Evolutionary conservation across 495 filamentous ascomycete genomes (phyloP).

Genomic region (Jackrogersella minutella): DNA sequence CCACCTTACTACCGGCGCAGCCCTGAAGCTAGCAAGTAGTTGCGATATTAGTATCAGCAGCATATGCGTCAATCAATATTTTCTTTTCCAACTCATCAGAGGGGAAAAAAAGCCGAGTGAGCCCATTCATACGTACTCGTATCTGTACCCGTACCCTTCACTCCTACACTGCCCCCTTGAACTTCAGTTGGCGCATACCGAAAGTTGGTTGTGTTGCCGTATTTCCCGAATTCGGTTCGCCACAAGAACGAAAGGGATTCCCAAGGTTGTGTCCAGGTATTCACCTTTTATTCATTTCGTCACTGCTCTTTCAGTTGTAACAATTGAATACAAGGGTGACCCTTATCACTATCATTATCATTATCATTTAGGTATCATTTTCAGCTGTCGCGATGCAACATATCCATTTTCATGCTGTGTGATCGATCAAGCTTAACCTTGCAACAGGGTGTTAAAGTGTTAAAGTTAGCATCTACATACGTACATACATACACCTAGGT

Average conservation of each 20-base stretch:
- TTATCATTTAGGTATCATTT: too few relatives aligned
- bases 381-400: not conserved
- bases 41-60: slow-evolving; percentile 24
- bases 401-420: not conserved
- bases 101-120: slow-evolving; percentile 13
- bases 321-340: not conserved
- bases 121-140: not conserved
- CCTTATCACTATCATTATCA: not conserved
- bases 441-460: not conserved
- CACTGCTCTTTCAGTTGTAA: too few relatives aligned
- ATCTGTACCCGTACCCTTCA: too few relatives aligned
- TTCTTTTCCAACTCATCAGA: slow-evolving; percentile 9
- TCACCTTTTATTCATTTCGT: too few relatives aligned
- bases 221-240: not conserved
- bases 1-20: slow-evolving; percentile 8
- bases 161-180: too few relatives aligned
- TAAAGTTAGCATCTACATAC: slow-evolving; percentile 21
- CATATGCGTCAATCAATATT: slow-evolving; percentile 15
- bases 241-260: too few relatives aligned
- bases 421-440: slow-evolving; percentile 17
- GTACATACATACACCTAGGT: not conserved
- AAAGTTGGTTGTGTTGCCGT: slow-evolving; percentile 2
- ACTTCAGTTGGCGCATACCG: slow-evolving; percentile 7
- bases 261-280: too few relatives aligned
- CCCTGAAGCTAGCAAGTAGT: slow-evolving; percentile 15